These are phyloP conservation scores for Acacia acuminata DNA, from an alignment of 306 rosid species.

Conservation along the genomic window DNA sequence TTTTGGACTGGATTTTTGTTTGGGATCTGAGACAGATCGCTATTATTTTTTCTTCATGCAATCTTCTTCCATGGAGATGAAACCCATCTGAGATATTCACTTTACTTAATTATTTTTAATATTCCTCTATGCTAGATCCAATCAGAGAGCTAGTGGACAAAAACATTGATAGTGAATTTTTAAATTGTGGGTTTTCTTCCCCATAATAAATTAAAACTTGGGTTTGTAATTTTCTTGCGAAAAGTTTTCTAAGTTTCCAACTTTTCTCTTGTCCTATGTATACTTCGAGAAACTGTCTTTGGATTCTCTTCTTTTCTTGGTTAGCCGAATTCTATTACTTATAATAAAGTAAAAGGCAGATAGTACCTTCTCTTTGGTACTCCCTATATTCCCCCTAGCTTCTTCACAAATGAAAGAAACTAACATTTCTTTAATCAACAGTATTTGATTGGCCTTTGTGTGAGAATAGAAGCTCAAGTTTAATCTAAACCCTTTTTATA, in stretches of 20 bases:
- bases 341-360: slow-evolving; percentile 14
- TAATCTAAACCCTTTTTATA: background rate
- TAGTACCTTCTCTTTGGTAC: slow-evolving; percentile 23
- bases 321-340: slow-evolving; percentile 31
- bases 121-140: slow-evolving; percentile 50
- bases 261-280: slow-evolving; percentile 60
- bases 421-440: slow-evolving; percentile 30
- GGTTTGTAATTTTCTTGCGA: slow-evolving; percentile 42
- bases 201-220: slow-evolving; percentile 36
- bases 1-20: slow-evolving; percentile 29
- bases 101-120: slow-evolving; percentile 24
- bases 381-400: slow-evolving; percentile 18
- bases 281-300: slow-evolving; percentile 40
- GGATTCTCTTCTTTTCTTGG: slow-evolving; percentile 41
- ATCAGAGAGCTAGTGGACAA: slow-evolving; percentile 61
- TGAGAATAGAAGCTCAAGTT: slow-evolving; percentile 23
- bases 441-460: slow-evolving; percentile 6
- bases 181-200: slow-evolving; percentile 6
- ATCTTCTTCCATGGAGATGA: slow-evolving; percentile 20
- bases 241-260: slow-evolving; percentile 35
- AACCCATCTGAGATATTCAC: slow-evolving; percentile 40
- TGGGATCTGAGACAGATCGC: slow-evolving; percentile 72
- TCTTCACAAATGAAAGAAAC: slow-evolving; percentile 1
- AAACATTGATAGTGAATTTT: slow-evolving; percentile 35
- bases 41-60: slow-evolving; percentile 17